Conservation (phyloP, 2,329 filamentous ascomycete genomes). For the Pseudocercospora vitis region DNA sequence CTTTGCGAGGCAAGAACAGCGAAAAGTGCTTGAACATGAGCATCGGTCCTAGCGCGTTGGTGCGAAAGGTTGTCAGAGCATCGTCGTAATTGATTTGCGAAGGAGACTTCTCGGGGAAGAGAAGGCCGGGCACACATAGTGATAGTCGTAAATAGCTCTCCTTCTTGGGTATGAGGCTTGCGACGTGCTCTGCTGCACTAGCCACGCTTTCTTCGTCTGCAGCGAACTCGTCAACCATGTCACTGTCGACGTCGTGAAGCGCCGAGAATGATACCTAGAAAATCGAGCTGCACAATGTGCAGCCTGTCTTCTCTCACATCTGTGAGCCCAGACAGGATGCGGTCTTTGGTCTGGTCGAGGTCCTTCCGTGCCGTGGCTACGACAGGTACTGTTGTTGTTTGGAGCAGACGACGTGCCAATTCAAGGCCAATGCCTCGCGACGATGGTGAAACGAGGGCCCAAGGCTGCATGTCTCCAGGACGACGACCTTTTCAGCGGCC, state of each 20-base stretch:
- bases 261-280: constrained; percentile 50
- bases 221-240: not conserved
- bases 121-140: constrained; percentile 68
- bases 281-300: constrained; percentile 55
- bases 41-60: constrained; percentile 73
- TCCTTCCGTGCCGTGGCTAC: constrained; percentile 61
- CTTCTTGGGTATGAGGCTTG: constrained; percentile 37
- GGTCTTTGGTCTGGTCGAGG: constrained; percentile 49
- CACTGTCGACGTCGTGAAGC: not conserved
- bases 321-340: constrained; percentile 53
- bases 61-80: constrained; percentile 67
- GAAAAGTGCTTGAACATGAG: constrained; percentile 75
- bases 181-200: constrained; percentile 50
- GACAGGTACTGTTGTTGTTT: constrained; percentile 58
- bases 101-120: constrained; percentile 71
- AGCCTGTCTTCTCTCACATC: constrained; percentile 50
- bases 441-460: constrained; percentile 57
- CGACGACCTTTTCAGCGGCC: no score
- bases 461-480: constrained; percentile 43
- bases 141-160: constrained; percentile 65
- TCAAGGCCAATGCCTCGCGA: constrained; percentile 65
- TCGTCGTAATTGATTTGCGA: constrained; percentile 60
- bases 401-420: constrained; percentile 58
- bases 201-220: constrained; percentile 64
- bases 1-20: constrained; percentile 64